phyloP scores from a whole-genome alignment of 2,329 filamentous ascomycete genomes.

The Monilinia laxa region DNA sequence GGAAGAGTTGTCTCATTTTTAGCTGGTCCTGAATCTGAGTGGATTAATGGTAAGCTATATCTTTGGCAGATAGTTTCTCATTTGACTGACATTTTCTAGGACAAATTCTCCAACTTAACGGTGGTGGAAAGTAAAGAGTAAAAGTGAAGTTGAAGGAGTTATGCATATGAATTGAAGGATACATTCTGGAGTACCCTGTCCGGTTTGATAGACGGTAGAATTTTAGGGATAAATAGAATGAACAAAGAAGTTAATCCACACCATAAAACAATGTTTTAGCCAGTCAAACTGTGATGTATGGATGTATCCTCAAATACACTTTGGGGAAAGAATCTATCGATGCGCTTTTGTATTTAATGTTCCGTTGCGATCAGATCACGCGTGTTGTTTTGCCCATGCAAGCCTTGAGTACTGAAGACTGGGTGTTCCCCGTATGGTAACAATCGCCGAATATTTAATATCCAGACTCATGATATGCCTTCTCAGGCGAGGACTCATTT shows the following conservation, averaged over 20 bases:
- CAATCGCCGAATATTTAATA: too few relatives aligned
- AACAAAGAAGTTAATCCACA: not conserved
- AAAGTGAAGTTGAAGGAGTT: not conserved
- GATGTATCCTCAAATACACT: too few relatives aligned
- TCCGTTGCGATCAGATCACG: too few relatives aligned
- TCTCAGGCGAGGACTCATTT: too few relatives aligned
- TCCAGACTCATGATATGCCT: too few relatives aligned
- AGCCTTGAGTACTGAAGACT: too few relatives aligned
- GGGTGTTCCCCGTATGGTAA: too few relatives aligned
- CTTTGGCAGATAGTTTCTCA: not conserved
- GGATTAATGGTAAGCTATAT: conserved; percentile 30
- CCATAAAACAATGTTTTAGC: not conserved
- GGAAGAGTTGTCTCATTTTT: conserved; percentile 63
- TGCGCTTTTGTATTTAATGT: not conserved
- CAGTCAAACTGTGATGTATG: not conserved
- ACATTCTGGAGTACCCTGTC: not conserved
- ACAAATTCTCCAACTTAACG: conserved; percentile 24
- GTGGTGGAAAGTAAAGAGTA: conserved; percentile 22
- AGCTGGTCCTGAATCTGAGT: conserved; percentile 55
- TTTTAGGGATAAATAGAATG: not conserved
- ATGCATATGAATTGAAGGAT: conserved; percentile 10
- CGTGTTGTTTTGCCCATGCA: too few relatives aligned
- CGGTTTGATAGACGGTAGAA: not conserved
- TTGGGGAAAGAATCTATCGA: not conserved
- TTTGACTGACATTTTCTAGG: conserved; percentile 18